Evolutionary conservation across 108 stramenopile genomes (phyloP), one percentile per base, ranked within the genome.

Genomic region (Hondaea fermentalgiana): DNA sequence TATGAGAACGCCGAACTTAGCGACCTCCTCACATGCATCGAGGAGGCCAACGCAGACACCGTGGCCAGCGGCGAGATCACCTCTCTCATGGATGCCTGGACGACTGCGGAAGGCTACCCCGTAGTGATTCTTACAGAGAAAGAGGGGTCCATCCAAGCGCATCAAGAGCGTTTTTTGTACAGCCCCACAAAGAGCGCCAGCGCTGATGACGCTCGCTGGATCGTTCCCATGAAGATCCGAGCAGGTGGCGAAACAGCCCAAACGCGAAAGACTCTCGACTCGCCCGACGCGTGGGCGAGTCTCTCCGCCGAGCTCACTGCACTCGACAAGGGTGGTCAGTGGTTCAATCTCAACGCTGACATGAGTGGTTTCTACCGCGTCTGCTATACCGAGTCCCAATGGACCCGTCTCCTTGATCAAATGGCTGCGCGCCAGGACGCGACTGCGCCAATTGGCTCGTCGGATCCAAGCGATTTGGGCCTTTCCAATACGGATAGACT

Each of bases 51-150:
- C 87, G n/a, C 59, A 58, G 72, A 87, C 76, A 17, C 44, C 1
- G 76, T 83, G 17, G n/a, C 12, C 4, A 16, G 12, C 16, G 76
- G 76, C 76, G 72, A 45, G 51, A 45, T 89, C n/a, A 17, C 35
- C 25, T 51, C 69, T 17, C 43, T 93, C 28, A 91, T 91, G 92
- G 55, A 10, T 14, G 87, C 59, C 4, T 94, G 91, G 92, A 94
- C 93, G 4, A 23, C 44, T 0, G 43, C 90, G 59, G 93, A 91
- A 59, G 95, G 95, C 10, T 94, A 92, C 87, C 95, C 95, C 3
- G 88, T 97, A 19, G 83, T 98, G 29, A 95, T 92, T 71, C 95
- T 98, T 45, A 89, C 91, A 5, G 91, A 91, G 35, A 91, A 91
- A 55, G 93, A 87, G 12, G 57, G 89, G 72, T 19, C 17, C 5